A percentile compares a stretch with the other conserved stretches of the same genome.
Conservation (phyloP, 78 protist genomes). For the Planoprotostelium fungivorum region DNA sequence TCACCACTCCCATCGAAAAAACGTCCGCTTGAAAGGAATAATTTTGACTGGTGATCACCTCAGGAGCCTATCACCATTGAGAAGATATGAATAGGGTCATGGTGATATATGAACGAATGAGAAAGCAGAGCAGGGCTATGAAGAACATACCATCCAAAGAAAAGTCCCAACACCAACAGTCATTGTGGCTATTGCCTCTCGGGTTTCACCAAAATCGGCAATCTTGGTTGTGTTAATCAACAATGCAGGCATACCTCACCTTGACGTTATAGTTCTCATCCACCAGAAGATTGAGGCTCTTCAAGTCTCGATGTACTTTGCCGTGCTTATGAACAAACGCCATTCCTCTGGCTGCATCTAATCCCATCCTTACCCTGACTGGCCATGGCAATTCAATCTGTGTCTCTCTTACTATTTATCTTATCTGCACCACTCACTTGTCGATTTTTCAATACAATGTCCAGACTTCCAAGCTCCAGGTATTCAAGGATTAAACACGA, state of each 20-base stretch:
- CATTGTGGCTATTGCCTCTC: not conserved
- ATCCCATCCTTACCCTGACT: not conserved
- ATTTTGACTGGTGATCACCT: not conserved
- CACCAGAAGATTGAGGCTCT: slow-evolving; percentile 41
- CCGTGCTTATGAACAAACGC: not conserved
- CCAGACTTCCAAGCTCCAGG: not conserved
- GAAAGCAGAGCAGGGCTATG: too few relatives aligned
- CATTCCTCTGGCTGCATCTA: not conserved
- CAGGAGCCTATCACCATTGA: not conserved
- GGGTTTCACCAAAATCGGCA: not conserved
- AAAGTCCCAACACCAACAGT: not conserved
- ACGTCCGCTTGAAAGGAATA: not conserved
- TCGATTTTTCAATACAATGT: not conserved
- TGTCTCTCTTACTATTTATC: not conserved
- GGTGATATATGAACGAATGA: not conserved
- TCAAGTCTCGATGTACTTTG: slow-evolving; percentile 48
- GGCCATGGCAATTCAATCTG: not conserved
- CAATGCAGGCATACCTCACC: slow-evolving; percentile 1
- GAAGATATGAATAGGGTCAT: not conserved
- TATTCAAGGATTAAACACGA: not conserved
- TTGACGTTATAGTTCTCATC: slow-evolving; percentile 39
- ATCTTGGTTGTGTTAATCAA: not conserved
- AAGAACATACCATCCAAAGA: not conserved
- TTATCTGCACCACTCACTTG: not conserved
- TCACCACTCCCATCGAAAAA: not conserved